These are phyloP conservation scores for Sabuloglossum arenarium DNA, from an alignment of 495 filamentous ascomycete species.

Conservation along the genomic window DNA sequence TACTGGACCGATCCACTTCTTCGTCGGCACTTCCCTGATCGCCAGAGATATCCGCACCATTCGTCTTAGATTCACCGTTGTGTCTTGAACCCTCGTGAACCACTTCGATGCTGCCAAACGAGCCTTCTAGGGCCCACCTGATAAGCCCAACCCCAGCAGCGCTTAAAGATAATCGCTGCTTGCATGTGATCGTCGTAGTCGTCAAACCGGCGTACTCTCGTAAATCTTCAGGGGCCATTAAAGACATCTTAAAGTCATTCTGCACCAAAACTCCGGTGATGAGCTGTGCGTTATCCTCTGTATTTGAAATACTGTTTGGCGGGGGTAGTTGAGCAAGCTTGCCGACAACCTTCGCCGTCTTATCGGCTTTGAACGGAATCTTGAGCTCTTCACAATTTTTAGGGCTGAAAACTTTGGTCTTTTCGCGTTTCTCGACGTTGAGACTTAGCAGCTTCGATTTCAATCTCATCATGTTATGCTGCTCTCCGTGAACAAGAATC, in stretches of 20 bases:
- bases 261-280: slow-evolving; percentile 85
- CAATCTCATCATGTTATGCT: slow-evolving; percentile 93
- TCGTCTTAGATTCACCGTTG: slow-evolving; percentile 16
- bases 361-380: slow-evolving; percentile 91
- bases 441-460: slow-evolving; percentile 86
- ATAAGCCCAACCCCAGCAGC: slow-evolving; percentile 82
- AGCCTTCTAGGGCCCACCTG: slow-evolving; percentile 82
- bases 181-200: slow-evolving; percentile 80
- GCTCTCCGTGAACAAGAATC: slow-evolving; percentile 93
- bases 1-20: slow-evolving; percentile 28
- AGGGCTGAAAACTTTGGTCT: slow-evolving; percentile 59
- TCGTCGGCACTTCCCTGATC: slow-evolving; percentile 29
- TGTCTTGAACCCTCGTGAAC: slow-evolving; percentile 21
- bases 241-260: slow-evolving; percentile 84
- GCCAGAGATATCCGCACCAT: slow-evolving; percentile 24
- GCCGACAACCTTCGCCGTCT: slow-evolving; percentile 88
- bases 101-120: slow-evolving; percentile 73
- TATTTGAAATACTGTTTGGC: slow-evolving; percentile 17
- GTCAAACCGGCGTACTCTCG: slow-evolving; percentile 88
- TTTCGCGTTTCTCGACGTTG: slow-evolving; percentile 50
- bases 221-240: slow-evolving; percentile 93
- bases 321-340: slow-evolving; percentile 68
- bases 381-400: slow-evolving; percentile 88
- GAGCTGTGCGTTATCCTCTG: slow-evolving; percentile 28
- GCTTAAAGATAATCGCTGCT: slow-evolving; percentile 64